phyloP scores from a whole-genome alignment of 2,329 filamentous ascomycete species.

The Pleurostoma richardsiae region DNA sequence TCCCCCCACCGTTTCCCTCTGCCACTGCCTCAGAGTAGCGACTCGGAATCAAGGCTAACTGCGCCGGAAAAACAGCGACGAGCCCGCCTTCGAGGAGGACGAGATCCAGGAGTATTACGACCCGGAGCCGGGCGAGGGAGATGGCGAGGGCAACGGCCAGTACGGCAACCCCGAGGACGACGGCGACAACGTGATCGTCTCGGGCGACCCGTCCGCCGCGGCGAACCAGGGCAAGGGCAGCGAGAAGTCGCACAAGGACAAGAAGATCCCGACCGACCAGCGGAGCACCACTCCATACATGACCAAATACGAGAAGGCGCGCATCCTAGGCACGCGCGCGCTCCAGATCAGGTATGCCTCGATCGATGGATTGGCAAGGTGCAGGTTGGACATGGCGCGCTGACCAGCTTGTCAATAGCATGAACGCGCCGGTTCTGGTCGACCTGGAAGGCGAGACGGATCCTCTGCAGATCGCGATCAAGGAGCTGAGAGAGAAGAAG shows the following conservation, averaged over 20 bases:
- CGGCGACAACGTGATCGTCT: conserved; percentile 53
- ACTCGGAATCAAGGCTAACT: conserved; percentile 10
- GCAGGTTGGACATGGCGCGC: not conserved
- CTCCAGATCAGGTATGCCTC: conserved; percentile 82
- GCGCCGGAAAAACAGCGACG: conserved; percentile 44
- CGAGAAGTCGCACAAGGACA: conserved; percentile 62
- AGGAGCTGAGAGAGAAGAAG: conserved; percentile 97
- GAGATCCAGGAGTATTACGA: conserved; percentile 58
- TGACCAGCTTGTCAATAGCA: conserved; percentile 48
- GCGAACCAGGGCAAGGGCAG: conserved; percentile 48
- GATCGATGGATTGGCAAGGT: not conserved
- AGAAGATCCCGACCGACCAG: conserved; percentile 86
- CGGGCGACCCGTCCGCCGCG: conserved; percentile 56
- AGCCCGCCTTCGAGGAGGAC: conserved; percentile 69
- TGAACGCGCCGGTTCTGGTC: conserved; percentile 95
- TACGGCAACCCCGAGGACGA: conserved; percentile 50
- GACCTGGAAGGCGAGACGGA: conserved; percentile 97
- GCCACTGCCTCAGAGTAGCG: not conserved
- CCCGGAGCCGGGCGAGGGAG: conserved; percentile 47
- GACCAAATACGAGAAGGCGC: conserved; percentile 97
- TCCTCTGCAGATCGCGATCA: conserved; percentile 93
- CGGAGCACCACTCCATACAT: conserved; percentile 95
- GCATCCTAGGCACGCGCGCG: conserved; percentile 88
- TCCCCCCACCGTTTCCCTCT: not conserved
- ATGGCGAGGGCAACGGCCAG: conserved; percentile 46